Base-by-base conservation (phyloP, 805 yeast species). In the Wickerhamomyces xylosicus region DNA sequence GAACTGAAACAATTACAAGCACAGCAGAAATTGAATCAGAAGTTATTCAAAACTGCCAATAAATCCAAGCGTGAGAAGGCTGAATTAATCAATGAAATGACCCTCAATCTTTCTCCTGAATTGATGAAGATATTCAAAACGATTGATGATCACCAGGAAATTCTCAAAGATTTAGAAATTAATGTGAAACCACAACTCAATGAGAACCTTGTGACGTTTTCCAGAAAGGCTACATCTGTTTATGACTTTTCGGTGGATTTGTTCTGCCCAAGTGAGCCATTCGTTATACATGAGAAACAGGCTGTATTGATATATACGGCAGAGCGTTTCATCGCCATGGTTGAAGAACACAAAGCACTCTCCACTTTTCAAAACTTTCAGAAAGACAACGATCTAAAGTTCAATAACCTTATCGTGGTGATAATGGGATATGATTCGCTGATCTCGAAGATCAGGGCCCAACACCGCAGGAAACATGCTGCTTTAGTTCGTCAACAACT, bases 201-300 rank as follows among this genome's bases (percentile, higher is more conserved):
- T 19, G 38, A 42, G 15, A 15, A 38, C 10, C 27, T 31, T 17
- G 65, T 79, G 2, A 55, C 58, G 35, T 79, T 83, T 72, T 61
- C 66, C 36, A 58, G 89, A 33, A 59, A 58, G 15, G 63, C 69
- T 5, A 62, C 57, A 17, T 70, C 82, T 0, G 52, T 50, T 1
- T 81, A 77, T 54, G 71, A 74, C 47, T 45, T 58, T 9, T 51
- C 51, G 2, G 61, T 62, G 20, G 83, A 77, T 42, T 48, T 69
- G 0, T 81, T 77, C 46, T 64, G 72, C 9, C 89, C 89, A 0
- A 61, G 71, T 36, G 59, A 56, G 0, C 56, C 64, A 2, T 59
- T 52, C 22, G 49, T 65, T 3, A 42, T 63, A 1, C 59, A 62
- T 5, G 87, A 80, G 48, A 58, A 57, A 10, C 60, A 38, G 19